Conservation (phyloP, 1,284 basidiomycete genomes). For the Cutaneotrichosporon mucoides region DNA sequence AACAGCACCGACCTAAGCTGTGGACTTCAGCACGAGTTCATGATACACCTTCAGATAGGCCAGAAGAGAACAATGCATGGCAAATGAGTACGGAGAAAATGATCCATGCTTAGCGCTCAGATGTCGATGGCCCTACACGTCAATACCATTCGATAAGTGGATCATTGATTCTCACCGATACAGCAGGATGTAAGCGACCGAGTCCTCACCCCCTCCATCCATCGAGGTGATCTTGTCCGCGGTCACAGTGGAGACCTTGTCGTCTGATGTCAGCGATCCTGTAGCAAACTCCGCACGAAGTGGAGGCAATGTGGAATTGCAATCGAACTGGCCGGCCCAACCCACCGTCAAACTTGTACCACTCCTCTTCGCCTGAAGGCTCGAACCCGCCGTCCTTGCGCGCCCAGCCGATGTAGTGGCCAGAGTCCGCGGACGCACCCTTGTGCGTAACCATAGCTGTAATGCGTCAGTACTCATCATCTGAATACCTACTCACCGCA, state of each 20-base stretch:
- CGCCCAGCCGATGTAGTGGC: slow-evolving; percentile 80
- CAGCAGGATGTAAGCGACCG: slow-evolving; percentile 77
- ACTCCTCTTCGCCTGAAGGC: slow-evolving; percentile 49
- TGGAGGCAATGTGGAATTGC: too few relatives aligned
- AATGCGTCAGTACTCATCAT: background rate
- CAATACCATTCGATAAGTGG: background rate
- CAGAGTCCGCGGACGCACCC: slow-evolving; percentile 86
- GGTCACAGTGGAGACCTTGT: slow-evolving; percentile 62
- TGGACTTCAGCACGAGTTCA: too few relatives aligned
- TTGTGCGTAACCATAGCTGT: slow-evolving; percentile 93
- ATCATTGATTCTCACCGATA: slow-evolving; percentile 57
- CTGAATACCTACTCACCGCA: slow-evolving; percentile 35
- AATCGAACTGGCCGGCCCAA: background rate
- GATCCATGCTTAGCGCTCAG: too few relatives aligned
- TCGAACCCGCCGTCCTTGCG: slow-evolving; percentile 30
- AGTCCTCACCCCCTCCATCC: slow-evolving; percentile 79
- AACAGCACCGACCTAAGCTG: too few relatives aligned
- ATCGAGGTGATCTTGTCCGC: slow-evolving; percentile 72
- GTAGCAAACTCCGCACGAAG: too few relatives aligned
- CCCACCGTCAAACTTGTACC: slow-evolving; percentile 65
- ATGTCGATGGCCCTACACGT: too few relatives aligned
- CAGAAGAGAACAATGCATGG: too few relatives aligned
- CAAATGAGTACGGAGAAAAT: too few relatives aligned
- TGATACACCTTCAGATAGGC: too few relatives aligned
- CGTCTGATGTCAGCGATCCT: slow-evolving; percentile 56